A percentile compares a stretch with the other conserved stretches of the same genome.
Evolutionary conservation across 371 early-diverging fungal species (phyloP).

Genomic region (Capillidium heterosporum): DNA sequence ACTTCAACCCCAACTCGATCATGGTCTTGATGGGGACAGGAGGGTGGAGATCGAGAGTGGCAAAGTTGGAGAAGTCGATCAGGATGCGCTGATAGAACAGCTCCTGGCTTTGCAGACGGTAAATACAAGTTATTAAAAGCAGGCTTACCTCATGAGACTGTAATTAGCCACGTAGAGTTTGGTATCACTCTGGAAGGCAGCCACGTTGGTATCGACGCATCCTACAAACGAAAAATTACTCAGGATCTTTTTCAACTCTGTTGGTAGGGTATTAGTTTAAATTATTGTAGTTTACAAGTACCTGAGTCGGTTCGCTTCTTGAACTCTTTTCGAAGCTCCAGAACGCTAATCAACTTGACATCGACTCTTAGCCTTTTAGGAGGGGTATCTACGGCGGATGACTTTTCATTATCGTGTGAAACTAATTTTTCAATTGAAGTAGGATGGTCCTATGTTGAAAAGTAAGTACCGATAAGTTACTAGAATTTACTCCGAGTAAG

Average conservation of each 20-base stretch:
- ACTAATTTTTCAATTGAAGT: no score
- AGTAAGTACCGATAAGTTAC: no score
- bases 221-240: conserved; percentile 76
- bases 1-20: not conserved
- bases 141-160: conserved; percentile 33
- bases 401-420: not conserved
- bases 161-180: conserved; percentile 66
- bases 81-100: conserved; percentile 75
- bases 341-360: conserved; percentile 54
- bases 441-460: no score
- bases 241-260: conserved; percentile 50
- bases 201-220: conserved; percentile 51
- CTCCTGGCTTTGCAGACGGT: conserved; percentile 31
- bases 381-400: not conserved
- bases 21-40: conserved; percentile 22
- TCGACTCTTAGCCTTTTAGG: conserved; percentile 23
- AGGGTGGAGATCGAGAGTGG: conserved; percentile 33
- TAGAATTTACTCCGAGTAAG: conserved; percentile 5
- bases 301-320: conserved; percentile 32
- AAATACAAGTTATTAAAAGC: not conserved
- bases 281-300: conserved; percentile 8
- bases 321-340: conserved; percentile 54
- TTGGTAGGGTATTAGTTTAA: not conserved
- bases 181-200: conserved; percentile 64
- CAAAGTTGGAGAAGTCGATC: conserved; percentile 70